These are phyloP conservation scores for Collybia sordida DNA, from an alignment of 768 basidiomycete genomes.

Conservation along the genomic window DNA sequence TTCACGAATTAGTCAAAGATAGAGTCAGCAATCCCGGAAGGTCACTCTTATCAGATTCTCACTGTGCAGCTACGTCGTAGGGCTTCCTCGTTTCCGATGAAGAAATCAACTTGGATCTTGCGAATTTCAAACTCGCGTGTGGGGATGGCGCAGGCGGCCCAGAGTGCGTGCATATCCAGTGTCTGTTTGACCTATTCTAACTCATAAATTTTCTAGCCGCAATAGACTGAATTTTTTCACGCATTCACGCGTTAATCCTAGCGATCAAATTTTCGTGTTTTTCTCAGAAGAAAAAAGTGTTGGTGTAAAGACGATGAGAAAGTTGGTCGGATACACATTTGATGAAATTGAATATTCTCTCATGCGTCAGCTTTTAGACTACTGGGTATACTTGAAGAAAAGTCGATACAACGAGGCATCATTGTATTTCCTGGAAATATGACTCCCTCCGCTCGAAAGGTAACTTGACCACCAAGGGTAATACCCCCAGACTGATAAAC, in stretches of 20 bases:
- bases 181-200: constrained; percentile 1
- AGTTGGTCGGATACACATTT: constrained; percentile 50
- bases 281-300: constrained; percentile 97
- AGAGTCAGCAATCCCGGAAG: constrained; percentile 56
- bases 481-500: constrained; percentile 9
- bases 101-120: constrained; percentile 87
- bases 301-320: constrained; percentile 96
- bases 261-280: constrained; percentile 88
- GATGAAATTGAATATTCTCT: constrained; percentile 5
- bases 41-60: constrained; percentile 18
- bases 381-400: constrained; percentile 87
- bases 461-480: constrained; percentile 27
- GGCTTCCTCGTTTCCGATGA: constrained; percentile 93
- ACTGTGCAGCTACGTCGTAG: constrained; percentile 41
- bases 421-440: constrained; percentile 96
- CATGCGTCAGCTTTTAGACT: constrained; percentile 50
- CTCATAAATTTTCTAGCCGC: constrained; percentile 52
- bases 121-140: constrained; percentile 72
- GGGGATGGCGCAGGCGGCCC: constrained; percentile 72
- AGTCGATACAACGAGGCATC: constrained; percentile 85
- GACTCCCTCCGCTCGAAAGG: constrained; percentile 96
- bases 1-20: constrained; percentile 95
- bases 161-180: constrained; percentile 64
- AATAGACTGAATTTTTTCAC: constrained; percentile 90
- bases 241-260: constrained; percentile 59